phyloP scores from a whole-genome alignment of 257 asterid genomes.

The Catharanthus roseus region DNA sequence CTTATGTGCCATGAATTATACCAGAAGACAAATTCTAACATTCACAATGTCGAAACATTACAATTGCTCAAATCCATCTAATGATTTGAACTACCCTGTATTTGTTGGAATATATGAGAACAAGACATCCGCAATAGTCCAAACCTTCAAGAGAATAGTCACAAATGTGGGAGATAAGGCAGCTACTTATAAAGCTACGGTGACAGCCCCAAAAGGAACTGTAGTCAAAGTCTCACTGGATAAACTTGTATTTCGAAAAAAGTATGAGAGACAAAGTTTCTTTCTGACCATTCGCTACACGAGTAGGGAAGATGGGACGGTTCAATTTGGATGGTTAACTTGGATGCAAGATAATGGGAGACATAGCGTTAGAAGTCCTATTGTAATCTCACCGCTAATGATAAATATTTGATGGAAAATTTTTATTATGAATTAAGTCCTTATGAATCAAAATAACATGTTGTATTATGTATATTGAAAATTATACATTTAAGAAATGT shows the following conservation, averaged over 20 bases:
- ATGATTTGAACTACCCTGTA: conserved; percentile 47
- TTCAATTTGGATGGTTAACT: conserved; percentile 32
- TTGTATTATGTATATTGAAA: too few species aligned
- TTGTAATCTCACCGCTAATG: conserved; percentile 19
- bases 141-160: conserved; percentile 31
- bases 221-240: conserved; percentile 30
- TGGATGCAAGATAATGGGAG: conserved; percentile 47
- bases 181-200: conserved; percentile 27
- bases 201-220: conserved; percentile 28
- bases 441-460: too few species aligned
- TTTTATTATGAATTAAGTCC: too few species aligned
- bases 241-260: conserved; percentile 23
- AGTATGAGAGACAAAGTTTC: conserved; percentile 37
- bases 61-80: conserved; percentile 38
- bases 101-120: conserved; percentile 28
- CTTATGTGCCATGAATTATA: conserved; percentile 40
- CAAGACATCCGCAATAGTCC: conserved; percentile 17
- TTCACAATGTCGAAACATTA: conserved; percentile 28
- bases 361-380: conserved; percentile 43
- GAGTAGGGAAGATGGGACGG: conserved; percentile 20
- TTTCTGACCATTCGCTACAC: conserved; percentile 23
- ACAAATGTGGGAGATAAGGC: conserved; percentile 38
- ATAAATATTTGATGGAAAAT: neutral
- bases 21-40: conserved; percentile 29
- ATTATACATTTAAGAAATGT: too few species aligned